These are phyloP conservation scores for Tubosaeta sp. DNA, from an alignment of 768 basidiomycete species.

Conservation along the genomic window DNA sequence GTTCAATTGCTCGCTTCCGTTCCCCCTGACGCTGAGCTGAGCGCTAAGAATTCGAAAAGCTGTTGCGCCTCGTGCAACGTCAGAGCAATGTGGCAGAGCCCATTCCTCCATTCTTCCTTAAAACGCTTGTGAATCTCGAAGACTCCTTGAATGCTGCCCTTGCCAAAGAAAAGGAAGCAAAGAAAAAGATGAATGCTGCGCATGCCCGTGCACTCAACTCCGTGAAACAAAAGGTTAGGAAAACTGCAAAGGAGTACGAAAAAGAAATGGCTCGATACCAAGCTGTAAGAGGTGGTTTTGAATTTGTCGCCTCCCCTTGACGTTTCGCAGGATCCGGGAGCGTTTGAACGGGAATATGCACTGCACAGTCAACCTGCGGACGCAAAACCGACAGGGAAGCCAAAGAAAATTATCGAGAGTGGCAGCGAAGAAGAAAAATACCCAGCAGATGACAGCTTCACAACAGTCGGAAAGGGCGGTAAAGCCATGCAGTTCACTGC, in stretches of 20 bases:
- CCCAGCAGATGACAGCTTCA: constrained; percentile 62
- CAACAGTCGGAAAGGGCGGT: constrained; percentile 88
- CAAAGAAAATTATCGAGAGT: constrained; percentile 32
- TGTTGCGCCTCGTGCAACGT: constrained; percentile 83
- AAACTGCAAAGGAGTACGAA: constrained; percentile 86
- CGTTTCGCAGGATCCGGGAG: constrained; percentile 72
- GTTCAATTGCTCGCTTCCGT: constrained; percentile 18
- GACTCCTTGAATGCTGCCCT: constrained; percentile 65
- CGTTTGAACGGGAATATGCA: constrained; percentile 74
- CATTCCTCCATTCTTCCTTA: constrained; percentile 82
- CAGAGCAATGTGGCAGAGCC: constrained; percentile 84
- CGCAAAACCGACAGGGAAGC: constrained; percentile 34
- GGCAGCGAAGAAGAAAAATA: constrained; percentile 42
- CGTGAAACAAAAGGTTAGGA: constrained; percentile 98
- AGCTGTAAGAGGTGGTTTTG: constrained; percentile 45
- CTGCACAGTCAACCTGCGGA: constrained; percentile 47
- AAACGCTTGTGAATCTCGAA: constrained; percentile 72
- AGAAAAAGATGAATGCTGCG: constrained; percentile 94
- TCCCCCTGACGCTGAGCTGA: constrained; percentile 4
- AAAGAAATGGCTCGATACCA: constrained; percentile 73
- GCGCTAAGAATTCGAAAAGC: constrained; percentile 90
- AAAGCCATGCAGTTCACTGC: constrained; percentile 77
- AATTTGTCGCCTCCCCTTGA: background rate
- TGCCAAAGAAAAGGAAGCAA: constrained; percentile 82
- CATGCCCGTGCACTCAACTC: constrained; percentile 93